A percentile compares a stretch with the other conserved stretches of the same genome.
Conservation (phyloP, 176 grass and related monocot species). For the Aegilops sharonensis region DNA sequence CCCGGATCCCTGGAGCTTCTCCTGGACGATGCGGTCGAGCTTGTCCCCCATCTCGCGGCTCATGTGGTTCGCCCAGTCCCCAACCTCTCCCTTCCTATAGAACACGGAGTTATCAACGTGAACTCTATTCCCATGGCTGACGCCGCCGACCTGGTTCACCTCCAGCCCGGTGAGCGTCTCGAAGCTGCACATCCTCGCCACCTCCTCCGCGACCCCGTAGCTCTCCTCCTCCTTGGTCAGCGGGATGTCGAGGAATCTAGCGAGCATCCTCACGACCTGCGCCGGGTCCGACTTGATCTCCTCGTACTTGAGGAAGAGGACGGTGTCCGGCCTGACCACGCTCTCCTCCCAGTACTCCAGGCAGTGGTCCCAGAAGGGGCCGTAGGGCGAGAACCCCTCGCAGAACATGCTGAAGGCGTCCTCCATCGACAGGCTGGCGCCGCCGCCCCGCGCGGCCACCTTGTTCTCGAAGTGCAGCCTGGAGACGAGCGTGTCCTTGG, state of each 20-base stretch:
- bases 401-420: neutral
- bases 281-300: neutral
- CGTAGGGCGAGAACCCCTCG: neutral
- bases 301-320: neutral
- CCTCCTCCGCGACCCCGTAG: too few species aligned
- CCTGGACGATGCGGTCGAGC: too few species aligned
- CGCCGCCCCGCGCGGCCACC: too few species aligned
- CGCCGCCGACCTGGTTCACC: neutral
- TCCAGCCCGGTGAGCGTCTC: neutral
- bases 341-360: neutral
- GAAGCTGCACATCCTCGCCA: neutral
- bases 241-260: neutral
- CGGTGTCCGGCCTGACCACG: fast-evolving
- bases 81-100: neutral
- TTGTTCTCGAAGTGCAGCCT: too few species aligned
- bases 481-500: too few species aligned
- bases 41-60: too few species aligned
- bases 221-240: neutral
- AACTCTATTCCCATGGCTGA: neutral
- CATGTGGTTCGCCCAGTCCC: neutral
- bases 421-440: neutral
- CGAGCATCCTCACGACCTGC: neutral
- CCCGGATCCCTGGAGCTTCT: too few species aligned
- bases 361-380: neutral
- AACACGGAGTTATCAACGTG: neutral